Base-by-base conservation (phyloP, 1,139 yeast genomes). In the Magnusiomyces ingens region DNA sequence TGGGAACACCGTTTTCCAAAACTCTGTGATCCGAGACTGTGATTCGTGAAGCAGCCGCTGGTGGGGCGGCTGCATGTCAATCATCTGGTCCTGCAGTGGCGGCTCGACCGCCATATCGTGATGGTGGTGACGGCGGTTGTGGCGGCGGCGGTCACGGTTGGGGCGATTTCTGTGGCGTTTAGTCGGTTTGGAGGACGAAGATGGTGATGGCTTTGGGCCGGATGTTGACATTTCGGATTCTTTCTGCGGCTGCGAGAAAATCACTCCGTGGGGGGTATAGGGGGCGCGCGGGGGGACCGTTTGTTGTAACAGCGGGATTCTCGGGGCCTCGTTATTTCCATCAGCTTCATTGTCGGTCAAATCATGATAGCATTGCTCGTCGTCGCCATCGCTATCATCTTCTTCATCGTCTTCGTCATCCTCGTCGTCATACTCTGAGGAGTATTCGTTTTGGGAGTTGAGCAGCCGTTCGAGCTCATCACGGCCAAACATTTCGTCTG, bases 391-490 rank as follows among this genome's bases (percentile, higher is more conserved):
- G 35, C 37, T 37, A 22, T 45, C 49, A 26, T 53, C 56, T 15
- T 52, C 54, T 3, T 54, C 57, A 10, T 53, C 58, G 12, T 22
- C 6, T 12, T 22, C 48, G 19, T 40, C 50, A 22, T 47, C 51
- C 36, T 41, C 29, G 8, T 59, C 44, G n/a, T 40, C 15, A 40
- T 40, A 40, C 44, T 18, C 21, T 18, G 21, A 11, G 12, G 15
- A 15, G 13, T 43, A 61, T 6, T 55, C 58, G 44, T 52, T 48
- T n/a, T 52, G 49, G 11, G 49, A 36, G 41, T 22, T 57, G 38
- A 65, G 50, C 40, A 65, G 52, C 45, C 66, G 57, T 52, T 65
- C 68, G 44, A 65, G 53, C 46, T 65, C 68, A 44, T 62, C 67
- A 6, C 62, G 55, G 19, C 62, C 67, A 49, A 60, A 57, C n/a